Evolutionary conservation across 2,329 filamentous ascomycete species (phyloP).

Genomic region (Colletotrichum lindemuthianum): DNA sequence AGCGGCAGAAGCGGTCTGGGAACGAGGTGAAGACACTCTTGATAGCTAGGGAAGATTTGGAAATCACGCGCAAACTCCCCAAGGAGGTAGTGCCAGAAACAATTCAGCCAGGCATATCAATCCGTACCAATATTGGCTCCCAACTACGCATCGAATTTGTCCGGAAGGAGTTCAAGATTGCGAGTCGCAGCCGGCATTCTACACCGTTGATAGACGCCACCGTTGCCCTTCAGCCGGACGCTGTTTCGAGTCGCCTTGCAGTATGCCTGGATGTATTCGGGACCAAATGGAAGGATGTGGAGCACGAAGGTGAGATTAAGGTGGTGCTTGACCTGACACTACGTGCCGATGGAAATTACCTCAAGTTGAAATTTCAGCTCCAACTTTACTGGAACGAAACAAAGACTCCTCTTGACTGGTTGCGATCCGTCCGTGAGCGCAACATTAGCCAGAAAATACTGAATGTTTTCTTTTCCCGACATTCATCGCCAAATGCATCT

Average conservation of each 20-base stretch:
- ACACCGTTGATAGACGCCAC: slow-evolving; percentile 1
- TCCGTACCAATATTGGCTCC: slow-evolving; percentile 12
- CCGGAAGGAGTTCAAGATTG: slow-evolving; percentile 10
- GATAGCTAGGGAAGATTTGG: slow-evolving; percentile 18
- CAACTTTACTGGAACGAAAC: slow-evolving; percentile 57
- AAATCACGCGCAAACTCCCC: slow-evolving; percentile 24
- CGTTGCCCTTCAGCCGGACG: slow-evolving; percentile 9
- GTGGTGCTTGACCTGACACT: slow-evolving; percentile 44
- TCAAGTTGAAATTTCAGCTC: slow-evolving; percentile 46
- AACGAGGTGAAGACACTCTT: neutral
- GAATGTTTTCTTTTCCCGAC: slow-evolving; percentile 47
- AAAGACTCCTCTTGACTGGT: slow-evolving; percentile 41
- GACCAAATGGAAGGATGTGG: slow-evolving; percentile 32
- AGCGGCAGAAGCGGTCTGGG: slow-evolving; percentile 20
- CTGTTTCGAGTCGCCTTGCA: slow-evolving; percentile 4
- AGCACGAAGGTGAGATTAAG: slow-evolving; percentile 45
- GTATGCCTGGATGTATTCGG: slow-evolving; percentile 32
- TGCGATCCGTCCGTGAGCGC: slow-evolving; percentile 45
- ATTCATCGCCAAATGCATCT: slow-evolving; percentile 38
- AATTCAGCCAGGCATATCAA: neutral
- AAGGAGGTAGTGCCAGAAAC: neutral
- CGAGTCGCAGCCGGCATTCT: neutral
- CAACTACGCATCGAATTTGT: neutral
- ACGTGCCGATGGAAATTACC: slow-evolving; percentile 39
- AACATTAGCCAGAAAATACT: slow-evolving; percentile 48